Conservation (phyloP, 257 asterid genomes). For the Scutellaria barbata region DNA sequence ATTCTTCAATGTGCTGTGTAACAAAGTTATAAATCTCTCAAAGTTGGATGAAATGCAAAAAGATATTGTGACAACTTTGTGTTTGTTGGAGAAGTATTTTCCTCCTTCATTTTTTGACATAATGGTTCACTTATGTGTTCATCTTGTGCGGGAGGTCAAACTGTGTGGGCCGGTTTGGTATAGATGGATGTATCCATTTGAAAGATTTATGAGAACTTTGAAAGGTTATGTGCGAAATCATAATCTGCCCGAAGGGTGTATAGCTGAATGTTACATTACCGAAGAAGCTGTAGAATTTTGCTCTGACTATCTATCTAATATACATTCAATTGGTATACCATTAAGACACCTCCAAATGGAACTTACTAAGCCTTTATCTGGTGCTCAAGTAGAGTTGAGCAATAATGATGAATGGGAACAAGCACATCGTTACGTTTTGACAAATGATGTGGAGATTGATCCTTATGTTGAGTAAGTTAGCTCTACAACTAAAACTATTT, state of each 20-base stretch:
- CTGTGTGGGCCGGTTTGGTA: not conserved
- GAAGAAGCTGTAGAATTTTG: not conserved
- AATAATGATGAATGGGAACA: slow-evolving; percentile 1
- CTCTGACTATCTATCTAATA: slow-evolving; percentile 1
- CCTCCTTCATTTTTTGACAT: not conserved
- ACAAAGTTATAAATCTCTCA: too few relatives aligned
- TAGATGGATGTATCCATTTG: slow-evolving; percentile 16
- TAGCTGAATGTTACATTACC: not conserved
- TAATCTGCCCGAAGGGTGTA: not conserved
- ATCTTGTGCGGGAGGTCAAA: not conserved
- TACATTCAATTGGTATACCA: not conserved
- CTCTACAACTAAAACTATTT: not conserved
- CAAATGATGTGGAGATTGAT: not conserved
- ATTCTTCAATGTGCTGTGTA: too few relatives aligned
- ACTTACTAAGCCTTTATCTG: not conserved
- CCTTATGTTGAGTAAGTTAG: not conserved
- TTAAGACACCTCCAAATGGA: not conserved
- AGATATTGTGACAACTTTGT: not conserved
- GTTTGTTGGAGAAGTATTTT: not conserved
- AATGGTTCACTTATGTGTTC: slow-evolving; percentile 14
- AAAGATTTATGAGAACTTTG: slow-evolving; percentile 1
- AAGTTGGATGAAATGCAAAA: too few relatives aligned
- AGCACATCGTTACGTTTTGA: not conserved
- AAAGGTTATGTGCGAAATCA: slow-evolving; percentile 1
- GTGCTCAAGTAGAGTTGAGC: not conserved